Base-by-base conservation (phyloP, 2,329 filamentous ascomycete species). In the Simplicillium aogashimaense region DNA sequence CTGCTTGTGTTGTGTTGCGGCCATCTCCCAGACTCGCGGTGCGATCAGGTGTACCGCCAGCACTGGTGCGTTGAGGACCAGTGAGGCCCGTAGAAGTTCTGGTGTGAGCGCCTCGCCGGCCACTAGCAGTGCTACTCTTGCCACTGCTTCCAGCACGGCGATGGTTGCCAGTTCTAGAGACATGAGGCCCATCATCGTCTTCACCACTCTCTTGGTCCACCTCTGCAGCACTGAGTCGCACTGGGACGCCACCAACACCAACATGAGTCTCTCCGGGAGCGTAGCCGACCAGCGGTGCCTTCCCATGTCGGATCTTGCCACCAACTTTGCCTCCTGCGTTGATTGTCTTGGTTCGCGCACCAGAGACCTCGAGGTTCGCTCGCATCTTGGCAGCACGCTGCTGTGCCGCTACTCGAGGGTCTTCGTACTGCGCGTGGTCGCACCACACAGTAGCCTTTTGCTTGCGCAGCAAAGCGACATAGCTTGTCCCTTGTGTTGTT, bases 371-470 rank as follows among this genome's bases (percentile, higher is more conserved):
- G 52, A 84, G 78, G 41, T 82, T 81, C 11, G 92, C 92, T 37
- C 88, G 75, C 66, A 86, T 80, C 68, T 92, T 94, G 43, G 89
- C 92, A 30, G 85, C 83, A 43, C 85, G 78, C 59, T 94, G 88
- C 53, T 89, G 83, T 20, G 87, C 88, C 4, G 83, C 67, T 42
- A 92, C 67, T 38, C 87, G 76, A 1, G 90, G 86, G 58, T 98
- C 92, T 61, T 97, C 88, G 46, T 86, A 81, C 59, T 98, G 92
- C 9, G 90, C 77, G 40, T 89, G 83, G 57, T 97, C 92, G 66
- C 89, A 95, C 92, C 92, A 98, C 4, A 98, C 92, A 0, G 92
- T 98, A 28, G 88, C 92, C 60, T 97, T 97, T 64, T 98, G 92
- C 59, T 89, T 90, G 46, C 92, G 80, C 65, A 98, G 82, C n/a